A percentile compares a stretch with the other conserved stretches of the same genome.
Conservation (phyloP, 73 alveolate genomes). For the Uronychia binucleata region DNA sequence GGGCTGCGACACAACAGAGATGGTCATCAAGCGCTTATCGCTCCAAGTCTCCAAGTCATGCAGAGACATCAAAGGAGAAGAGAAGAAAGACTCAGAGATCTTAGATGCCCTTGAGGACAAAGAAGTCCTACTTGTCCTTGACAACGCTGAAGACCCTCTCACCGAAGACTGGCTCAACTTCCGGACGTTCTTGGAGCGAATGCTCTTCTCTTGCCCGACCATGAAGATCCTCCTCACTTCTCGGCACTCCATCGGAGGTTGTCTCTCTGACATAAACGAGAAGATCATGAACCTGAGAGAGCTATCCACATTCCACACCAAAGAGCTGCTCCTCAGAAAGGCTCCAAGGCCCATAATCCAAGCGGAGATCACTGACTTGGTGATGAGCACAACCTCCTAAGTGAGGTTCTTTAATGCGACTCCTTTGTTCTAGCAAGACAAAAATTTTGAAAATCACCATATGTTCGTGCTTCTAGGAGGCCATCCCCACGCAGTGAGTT, state of each 20-base stretch:
- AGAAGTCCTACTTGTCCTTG: constrained; percentile 53
- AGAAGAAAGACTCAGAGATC: neutral
- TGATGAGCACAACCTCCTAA: constrained; percentile 3
- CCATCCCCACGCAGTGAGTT: constrained; percentile 71
- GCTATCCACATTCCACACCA: constrained; percentile 16
- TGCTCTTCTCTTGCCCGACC: constrained; percentile 32
- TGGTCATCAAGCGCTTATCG: constrained; percentile 54
- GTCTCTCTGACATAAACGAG: constrained; percentile 27
- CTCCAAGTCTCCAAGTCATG: neutral
- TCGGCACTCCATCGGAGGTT: constrained; percentile 24
- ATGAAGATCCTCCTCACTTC: constrained; percentile 27
- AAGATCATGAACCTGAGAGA: constrained; percentile 12
- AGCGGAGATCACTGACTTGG: constrained; percentile 45
- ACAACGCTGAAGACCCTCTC: constrained; percentile 62
- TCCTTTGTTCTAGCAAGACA: neutral
- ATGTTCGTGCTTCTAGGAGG: constrained; percentile 44
- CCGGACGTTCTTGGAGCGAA: constrained; percentile 17
- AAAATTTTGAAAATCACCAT: constrained; percentile 16
- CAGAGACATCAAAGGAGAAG: neutral
- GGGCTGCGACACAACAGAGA: neutral
- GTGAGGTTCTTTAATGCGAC: neutral
- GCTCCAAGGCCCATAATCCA: constrained; percentile 58
- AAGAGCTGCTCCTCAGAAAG: constrained; percentile 36
- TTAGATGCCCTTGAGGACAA: constrained; percentile 15
- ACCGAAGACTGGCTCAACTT: constrained; percentile 31